A percentile compares a stretch with the other conserved stretches of the same genome.
These are phyloP conservation scores for Populus davidiana DNA, from an alignment of 345 rosid genomes.

Conservation along the genomic window DNA sequence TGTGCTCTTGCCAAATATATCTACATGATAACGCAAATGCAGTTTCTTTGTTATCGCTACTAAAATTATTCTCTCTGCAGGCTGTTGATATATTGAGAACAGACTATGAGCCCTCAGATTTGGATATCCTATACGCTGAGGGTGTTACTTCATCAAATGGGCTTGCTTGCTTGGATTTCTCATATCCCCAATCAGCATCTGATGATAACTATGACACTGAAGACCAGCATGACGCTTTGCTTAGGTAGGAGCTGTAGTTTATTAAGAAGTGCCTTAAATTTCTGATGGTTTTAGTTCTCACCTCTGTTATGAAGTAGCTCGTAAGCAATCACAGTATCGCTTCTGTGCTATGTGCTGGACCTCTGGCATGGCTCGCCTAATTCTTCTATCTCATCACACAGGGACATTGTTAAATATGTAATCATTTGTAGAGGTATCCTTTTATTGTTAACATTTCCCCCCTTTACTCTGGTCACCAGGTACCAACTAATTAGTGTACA, in stretches of 20 bases:
- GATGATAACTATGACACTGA: constrained; percentile 54
- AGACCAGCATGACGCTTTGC: constrained; percentile 67
- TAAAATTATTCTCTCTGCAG: constrained; percentile 36
- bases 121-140: constrained; percentile 91
- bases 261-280: not conserved
- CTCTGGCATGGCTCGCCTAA: not conserved
- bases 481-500: constrained; percentile 89
- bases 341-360: not conserved
- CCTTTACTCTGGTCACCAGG: constrained; percentile 34
- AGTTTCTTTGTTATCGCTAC: not conserved
- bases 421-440: not conserved
- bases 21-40: not conserved
- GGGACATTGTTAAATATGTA: not conserved
- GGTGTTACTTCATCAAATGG: constrained; percentile 97
- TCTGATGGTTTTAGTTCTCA: not conserved
- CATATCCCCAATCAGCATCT: constrained; percentile 62
- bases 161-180: constrained; percentile 80
- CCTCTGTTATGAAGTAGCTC: not conserved
- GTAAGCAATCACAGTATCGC: not conserved
- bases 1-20: not conserved
- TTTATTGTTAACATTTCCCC: not conserved
- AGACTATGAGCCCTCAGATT: constrained; percentile 92
- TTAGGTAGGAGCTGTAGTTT: constrained; percentile 48
- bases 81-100: constrained; percentile 66
- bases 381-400: not conserved